Base-by-base conservation (phyloP, 2,329 filamentous ascomycete species). In the Cercospora canescens region DNA sequence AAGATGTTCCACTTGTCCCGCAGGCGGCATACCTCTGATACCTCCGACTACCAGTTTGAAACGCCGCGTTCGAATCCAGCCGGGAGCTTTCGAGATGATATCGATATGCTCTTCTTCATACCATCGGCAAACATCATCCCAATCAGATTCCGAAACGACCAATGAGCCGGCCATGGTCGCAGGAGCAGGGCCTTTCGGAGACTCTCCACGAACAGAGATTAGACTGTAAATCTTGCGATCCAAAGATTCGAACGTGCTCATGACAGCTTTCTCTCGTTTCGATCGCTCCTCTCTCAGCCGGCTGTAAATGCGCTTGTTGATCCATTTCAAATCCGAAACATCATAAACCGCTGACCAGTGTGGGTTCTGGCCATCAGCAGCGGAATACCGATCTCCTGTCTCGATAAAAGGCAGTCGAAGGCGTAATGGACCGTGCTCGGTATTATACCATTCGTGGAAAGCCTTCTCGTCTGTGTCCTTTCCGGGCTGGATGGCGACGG, bases 401-500 rank as follows among this genome's bases (percentile, higher is more conserved):
- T 81, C 77, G 76, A 94, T 88, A 73, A 90, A 88, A 4, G 91
- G 87, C 14, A 96, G 81, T 57, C 92, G 89, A 6, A 96, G 86
- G 56, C 93, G 90, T 16, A 89, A 87, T 18, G 93, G 93, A 62
- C 93, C 93, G 80, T 96, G 93, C 81, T 96, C 93, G 79, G 93
- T 95, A 82, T 96, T 94, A 83, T 96, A 96, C 91, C 92, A 94
- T 77, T 96, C 92, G 79, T 96, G 91, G 80, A 96, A 96, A 74
- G 91, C 88, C 68, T 87, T 83, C 56, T 85, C 79, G 63, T 89
- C 83, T 72, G 93, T 84, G 71, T 85, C 85, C 64, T 86, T 83
- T 77, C 86, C 85, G 73, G 92, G 92, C 79, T 94, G 89, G 90
- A 96, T 96, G 16, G 91, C 93, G 72, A 96, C 93, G 77, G 90